Base-by-base conservation (phyloP, 2,329 filamentous ascomycete genomes). In the Coniochaeta prunicola region DNA sequence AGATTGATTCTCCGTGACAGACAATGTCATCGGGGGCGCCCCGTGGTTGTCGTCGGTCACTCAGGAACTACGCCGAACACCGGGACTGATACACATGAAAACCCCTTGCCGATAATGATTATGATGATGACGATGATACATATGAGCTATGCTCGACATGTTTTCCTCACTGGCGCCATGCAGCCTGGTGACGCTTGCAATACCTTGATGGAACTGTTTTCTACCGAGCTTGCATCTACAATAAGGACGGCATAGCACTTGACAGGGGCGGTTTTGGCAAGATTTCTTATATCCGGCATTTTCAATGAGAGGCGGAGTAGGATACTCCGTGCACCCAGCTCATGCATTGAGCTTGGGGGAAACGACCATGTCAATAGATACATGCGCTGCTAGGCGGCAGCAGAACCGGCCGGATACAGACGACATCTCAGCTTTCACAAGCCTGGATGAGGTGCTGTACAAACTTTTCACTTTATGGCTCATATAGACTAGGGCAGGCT, bases 1-100 rank as follows among this genome's bases (percentile, higher is more conserved):
- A 82, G 63, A 71, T 81, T 58, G 77, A 79, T 59, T 73, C 72
- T 38, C 66, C 70, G n/a, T 72, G 53, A 64, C 21, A 26, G 12
- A 26, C n/a, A 2, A 50, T 26, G 5, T 8, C 24, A 24, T 28
- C 38, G 21, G 38, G 38, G 2, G 12, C 38, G 33, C 10, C 4
- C 33, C 33, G 33, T 13, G 6, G 33, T 40, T 40, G 12, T 45
- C 8, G 8, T n/a, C 17, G 13, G 2, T 45, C 40, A 10, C 40
- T 24, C 21, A 19, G 13, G 40, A 7, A 45, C 8, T 21, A 12
- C 5, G 19, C 19, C 10, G 40, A 45, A 10, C 19, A 24, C 24
- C n/a, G n/a, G 40, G 19, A 45, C 4, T 13, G 2, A 21, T 24
- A 45, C 40, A 45, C 10, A 24, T 19, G 19, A 19, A 2, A 2